These are phyloP conservation scores for Beta corolliflora DNA, from an alignment of 179 eudicot species.

Conservation along the genomic window DNA sequence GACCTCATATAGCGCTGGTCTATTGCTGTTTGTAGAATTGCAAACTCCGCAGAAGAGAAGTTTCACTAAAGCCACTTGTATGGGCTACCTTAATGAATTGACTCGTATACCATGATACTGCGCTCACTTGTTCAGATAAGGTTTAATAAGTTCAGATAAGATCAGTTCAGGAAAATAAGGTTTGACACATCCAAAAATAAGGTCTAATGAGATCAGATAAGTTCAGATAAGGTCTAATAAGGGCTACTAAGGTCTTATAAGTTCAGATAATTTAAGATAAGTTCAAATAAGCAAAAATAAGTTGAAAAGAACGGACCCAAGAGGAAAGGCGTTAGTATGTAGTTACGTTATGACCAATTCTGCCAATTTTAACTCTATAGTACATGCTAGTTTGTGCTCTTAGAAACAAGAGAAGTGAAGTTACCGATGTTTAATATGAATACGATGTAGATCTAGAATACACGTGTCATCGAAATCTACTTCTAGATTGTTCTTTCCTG, in stretches of 20 bases:
- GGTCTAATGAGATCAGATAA: no score
- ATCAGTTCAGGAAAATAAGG: no score
- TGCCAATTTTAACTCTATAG: not conserved
- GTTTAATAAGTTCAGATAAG: no score
- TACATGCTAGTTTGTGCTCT: not conserved
- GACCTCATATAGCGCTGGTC: not conserved
- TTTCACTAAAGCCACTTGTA: not conserved
- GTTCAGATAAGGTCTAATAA: no score
- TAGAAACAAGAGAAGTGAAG: not conserved
- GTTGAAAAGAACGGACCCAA: no score
- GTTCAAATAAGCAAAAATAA: no score
- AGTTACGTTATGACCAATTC: not conserved
- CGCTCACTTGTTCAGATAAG: not conserved
- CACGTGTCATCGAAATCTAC: not conserved
- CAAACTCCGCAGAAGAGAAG: not conserved
- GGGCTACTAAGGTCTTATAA: no score
- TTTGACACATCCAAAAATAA: no score
- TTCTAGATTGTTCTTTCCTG: conserved; percentile 1
- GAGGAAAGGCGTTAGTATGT: not conserved
- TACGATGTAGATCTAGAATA: not conserved
- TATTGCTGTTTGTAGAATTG: not conserved
- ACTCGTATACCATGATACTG: not conserved
- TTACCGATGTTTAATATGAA: not conserved
- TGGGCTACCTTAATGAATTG: not conserved
- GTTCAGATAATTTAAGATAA: no score